Conservation (phyloP, 2,329 filamentous ascomycete genomes). For the Pyrenophora teres region DNA sequence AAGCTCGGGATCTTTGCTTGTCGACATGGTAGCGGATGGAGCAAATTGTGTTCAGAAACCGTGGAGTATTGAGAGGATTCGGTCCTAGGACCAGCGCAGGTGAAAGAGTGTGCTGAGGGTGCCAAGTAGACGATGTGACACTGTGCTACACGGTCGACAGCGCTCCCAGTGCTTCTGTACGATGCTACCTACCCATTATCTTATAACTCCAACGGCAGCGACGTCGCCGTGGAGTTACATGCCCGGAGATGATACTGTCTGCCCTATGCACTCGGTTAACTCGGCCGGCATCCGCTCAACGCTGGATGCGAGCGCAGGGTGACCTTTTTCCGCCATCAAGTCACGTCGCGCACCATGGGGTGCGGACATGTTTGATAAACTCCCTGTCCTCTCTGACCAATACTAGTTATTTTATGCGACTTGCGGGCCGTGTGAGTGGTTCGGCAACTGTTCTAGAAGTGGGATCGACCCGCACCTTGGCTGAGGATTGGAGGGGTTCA, state of each 20-base stretch:
- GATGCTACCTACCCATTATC: neutral
- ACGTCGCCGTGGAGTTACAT: constrained; percentile 25
- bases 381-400: constrained; percentile 9
- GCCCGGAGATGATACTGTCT: constrained; percentile 3
- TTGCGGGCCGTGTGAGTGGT: constrained; percentile 12
- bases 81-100: neutral
- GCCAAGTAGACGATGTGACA: neutral
- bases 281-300: constrained; percentile 6
- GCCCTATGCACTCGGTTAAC: neutral
- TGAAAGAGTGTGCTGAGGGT: neutral
- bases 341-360: neutral
- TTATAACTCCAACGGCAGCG: constrained; percentile 6
- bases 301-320: constrained; percentile 12
- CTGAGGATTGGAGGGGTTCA: constrained; percentile 7
- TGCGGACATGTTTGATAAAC: constrained; percentile 4
- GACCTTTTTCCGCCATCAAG: constrained; percentile 18
- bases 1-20: constrained; percentile 33
- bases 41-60: neutral
- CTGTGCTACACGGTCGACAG: neutral
- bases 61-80: neutral
- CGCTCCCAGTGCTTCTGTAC: constrained; percentile 14
- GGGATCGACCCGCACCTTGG: constrained; percentile 10
- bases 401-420: constrained; percentile 5
- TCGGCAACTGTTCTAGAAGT: constrained; percentile 13
- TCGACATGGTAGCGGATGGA: constrained; percentile 27